Conservation (phyloP, 805 yeast genomes). For the Jamesozyma gamospora region DNA sequence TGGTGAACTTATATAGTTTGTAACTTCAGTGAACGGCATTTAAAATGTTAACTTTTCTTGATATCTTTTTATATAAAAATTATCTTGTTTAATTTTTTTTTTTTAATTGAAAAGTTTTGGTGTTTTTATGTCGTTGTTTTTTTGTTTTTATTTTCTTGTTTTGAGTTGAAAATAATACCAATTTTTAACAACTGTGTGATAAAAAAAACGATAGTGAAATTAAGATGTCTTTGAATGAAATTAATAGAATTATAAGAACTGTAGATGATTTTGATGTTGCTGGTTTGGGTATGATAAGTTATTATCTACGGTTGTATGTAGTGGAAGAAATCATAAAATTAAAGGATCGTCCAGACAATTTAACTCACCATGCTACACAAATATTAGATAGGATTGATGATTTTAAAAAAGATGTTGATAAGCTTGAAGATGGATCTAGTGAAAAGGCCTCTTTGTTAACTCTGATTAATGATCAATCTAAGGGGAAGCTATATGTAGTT, state of each 20-base stretch:
- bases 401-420: conserved; percentile 32
- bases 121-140: neutral
- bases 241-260: conserved; percentile 11
- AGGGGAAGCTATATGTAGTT: conserved; percentile 45
- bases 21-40: conserved; percentile 14
- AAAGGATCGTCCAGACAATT: conserved; percentile 49
- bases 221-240: neutral
- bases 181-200: neutral
- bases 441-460: conserved; percentile 29
- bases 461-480: conserved; percentile 49
- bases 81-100: neutral
- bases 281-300: conserved; percentile 22
- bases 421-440: conserved; percentile 9
- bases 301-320: conserved; percentile 43
- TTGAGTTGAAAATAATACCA: too few species aligned
- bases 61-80: too few species aligned
- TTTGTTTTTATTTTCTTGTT: neutral
- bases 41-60: neutral
- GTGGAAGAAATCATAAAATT: conserved; percentile 59
- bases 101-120: neutral
- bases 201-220: neutral
- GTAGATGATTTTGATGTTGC: conserved; percentile 19
- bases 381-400: conserved; percentile 65
- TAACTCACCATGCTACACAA: conserved; percentile 48
- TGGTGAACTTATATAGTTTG: conserved; percentile 8